Percentiles rank a stretch among this genome's conserved stretches.
Evolutionary conservation across 768 basidiomycete genomes (phyloP).

Genomic region (Leccinum arenicola): DNA sequence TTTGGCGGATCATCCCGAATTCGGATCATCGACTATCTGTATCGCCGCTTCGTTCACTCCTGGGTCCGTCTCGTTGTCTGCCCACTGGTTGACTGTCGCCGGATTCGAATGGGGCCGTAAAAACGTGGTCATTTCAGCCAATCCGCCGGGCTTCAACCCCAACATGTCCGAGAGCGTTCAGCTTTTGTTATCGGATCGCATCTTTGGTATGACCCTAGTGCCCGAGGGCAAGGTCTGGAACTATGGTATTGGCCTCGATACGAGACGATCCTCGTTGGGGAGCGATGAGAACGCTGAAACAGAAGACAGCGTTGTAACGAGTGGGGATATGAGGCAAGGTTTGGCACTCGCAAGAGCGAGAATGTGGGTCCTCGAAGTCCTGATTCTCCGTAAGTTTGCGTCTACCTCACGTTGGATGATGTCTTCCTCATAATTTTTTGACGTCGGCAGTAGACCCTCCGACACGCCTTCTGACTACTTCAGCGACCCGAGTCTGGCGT

Average conservation of each 20-base stretch:
- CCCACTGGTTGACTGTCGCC: constrained; percentile 84
- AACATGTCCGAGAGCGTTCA: constrained; percentile 97
- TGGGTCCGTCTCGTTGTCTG: constrained; percentile 92
- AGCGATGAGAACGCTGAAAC: too few relatives aligned
- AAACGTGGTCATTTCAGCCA: constrained; percentile 80
- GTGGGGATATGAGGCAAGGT: too few relatives aligned
- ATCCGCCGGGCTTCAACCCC: constrained; percentile 94
- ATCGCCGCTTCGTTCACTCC: constrained; percentile 96
- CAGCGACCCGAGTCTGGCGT: too few relatives aligned
- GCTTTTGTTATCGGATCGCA: constrained; percentile 89
- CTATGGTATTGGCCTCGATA: constrained; percentile 78
- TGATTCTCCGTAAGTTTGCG: too few relatives aligned
- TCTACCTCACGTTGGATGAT: too few relatives aligned
- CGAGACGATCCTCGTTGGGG: too few relatives aligned
- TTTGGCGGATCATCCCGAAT: constrained; percentile 96
- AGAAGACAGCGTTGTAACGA: too few relatives aligned
- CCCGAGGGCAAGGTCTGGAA: constrained; percentile 97
- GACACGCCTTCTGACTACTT: too few relatives aligned
- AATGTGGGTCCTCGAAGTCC: too few relatives aligned
- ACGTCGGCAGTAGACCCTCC: too few relatives aligned
- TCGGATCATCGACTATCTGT: constrained; percentile 92
- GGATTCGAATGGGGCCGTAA: constrained; percentile 99
- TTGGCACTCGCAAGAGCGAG: too few relatives aligned
- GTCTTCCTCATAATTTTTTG: too few relatives aligned
- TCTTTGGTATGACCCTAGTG: constrained; percentile 93